A percentile compares a stretch with the other conserved stretches of the same genome.
Evolutionary conservation across 1,139 yeast genomes (phyloP).

Genomic region (Hyphopichia wangnamkhiaoensis): DNA sequence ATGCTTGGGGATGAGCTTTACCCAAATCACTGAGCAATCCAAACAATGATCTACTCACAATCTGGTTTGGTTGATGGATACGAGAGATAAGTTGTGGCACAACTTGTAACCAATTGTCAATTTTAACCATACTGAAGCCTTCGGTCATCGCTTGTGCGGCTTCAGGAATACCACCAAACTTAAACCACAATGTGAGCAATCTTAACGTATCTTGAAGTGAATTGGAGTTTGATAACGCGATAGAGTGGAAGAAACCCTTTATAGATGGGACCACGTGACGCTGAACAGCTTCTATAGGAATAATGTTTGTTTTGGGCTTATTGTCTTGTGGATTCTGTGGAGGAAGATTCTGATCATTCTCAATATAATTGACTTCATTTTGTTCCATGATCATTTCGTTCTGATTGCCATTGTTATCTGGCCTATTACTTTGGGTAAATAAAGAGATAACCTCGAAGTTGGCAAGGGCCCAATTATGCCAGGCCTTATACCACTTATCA

Average conservation of each 20-base stretch:
- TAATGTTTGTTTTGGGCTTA: conserved; percentile 23
- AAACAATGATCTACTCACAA: conserved; percentile 77
- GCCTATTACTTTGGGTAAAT: conserved; percentile 39
- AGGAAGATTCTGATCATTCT: conserved; percentile 13
- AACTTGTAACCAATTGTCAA: conserved; percentile 94
- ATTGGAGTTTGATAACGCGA: conserved; percentile 80
- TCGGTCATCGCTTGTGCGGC: conserved; percentile 90
- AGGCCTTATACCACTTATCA: conserved; percentile 92
- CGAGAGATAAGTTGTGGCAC: conserved; percentile 95
- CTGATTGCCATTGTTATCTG: conserved; percentile 23
- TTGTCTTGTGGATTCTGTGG: background rate
- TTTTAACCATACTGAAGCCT: conserved; percentile 85
- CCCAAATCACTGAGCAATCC: conserved; percentile 86
- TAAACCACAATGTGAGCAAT: conserved; percentile 90
- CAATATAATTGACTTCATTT: conserved; percentile 13
- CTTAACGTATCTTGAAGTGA: conserved; percentile 92
- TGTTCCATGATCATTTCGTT: conserved; percentile 25
- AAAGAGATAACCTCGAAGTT: conserved; percentile 91
- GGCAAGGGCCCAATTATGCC: conserved; percentile 99
- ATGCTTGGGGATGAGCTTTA: conserved; percentile 94
- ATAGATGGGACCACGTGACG: conserved; percentile 94
- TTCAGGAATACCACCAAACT: conserved; percentile 89
- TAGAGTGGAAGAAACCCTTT: conserved; percentile 92
- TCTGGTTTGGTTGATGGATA: conserved; percentile 90
- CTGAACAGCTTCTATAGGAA: conserved; percentile 63